Base-by-base conservation (phyloP, 768 basidiomycete species). In the Podaxis sp. region DNA sequence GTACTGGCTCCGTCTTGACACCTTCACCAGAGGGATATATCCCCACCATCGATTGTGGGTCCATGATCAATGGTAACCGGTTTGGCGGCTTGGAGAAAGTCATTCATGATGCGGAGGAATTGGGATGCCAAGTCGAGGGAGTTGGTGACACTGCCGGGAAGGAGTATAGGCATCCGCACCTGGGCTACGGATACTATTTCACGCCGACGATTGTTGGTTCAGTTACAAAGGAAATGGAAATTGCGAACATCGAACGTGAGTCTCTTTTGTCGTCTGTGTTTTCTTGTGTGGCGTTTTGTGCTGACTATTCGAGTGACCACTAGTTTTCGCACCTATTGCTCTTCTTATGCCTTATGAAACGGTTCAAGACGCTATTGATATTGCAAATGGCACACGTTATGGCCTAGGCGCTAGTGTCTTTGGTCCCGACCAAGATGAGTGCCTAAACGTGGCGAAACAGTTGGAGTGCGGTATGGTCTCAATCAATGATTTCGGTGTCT, bases 391-490 rank as follows among this genome's bases (percentile, higher is more conserved):
- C 18, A 95, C 94, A 0, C 80, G 82, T 21, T 98, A 91, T 70
- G 95, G 91, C 11, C 86, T 99, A 28, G 96, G 95, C 18, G 94
- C 95, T 1, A 92, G 91, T 57, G 93, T 99, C 18, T 99, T 95
- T 70, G 97, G 97, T 7, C 89, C 89, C 9, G 85, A 91, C 69
- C 89, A 90, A 70, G 81, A 82, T 42, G 76, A 89, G 46, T 94
- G 93, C 68, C 65, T 92, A 56, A 77, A 88, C 51, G 89, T 98
- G 21, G 95, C 95, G 28, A 86, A 86, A 65, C 76, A 79, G 51
- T 76, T 99, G 54, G 86, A 96, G 55, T 95, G 93, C 67, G 96
- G 96, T 50, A 98, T 99, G 97, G 96, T 98, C 2, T 88, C 95
- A 18, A 81, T 97, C 63, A 98, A 98, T 67, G 97, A 98, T 75